Evolutionary conservation across 176 grass and related monocot species (phyloP).

Genomic region (Cenchrus fungigraminus): DNA sequence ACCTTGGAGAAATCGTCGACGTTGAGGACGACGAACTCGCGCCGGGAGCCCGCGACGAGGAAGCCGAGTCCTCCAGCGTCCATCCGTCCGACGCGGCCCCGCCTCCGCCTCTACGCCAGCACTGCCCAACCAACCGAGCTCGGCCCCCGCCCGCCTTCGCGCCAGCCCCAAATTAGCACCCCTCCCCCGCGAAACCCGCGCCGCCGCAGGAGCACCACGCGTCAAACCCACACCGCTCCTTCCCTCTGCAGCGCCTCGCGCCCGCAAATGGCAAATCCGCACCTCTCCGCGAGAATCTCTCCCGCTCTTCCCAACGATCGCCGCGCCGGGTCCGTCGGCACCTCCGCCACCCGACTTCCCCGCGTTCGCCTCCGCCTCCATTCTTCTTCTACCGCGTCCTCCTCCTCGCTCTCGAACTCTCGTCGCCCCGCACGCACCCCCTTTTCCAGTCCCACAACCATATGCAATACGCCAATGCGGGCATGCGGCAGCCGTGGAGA

Average conservation of each 20-base stretch:
- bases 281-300: conserved; percentile 10
- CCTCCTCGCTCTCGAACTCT: not conserved
- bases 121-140: conserved; percentile 25
- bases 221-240: conserved; percentile 5
- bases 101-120: conserved; percentile 10
- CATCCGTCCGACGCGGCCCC: conserved; percentile 37
- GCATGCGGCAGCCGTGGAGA: not conserved
- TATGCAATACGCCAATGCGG: not conserved
- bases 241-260: conserved; percentile 11
- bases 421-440: not conserved
- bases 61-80: conserved; percentile 41
- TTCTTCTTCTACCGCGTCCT: not conserved
- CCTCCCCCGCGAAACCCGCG: conserved; percentile 24
- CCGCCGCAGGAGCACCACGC: conserved; percentile 6
- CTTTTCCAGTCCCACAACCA: not conserved
- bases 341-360: not conserved
- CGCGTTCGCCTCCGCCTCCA: not conserved
- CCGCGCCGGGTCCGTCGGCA: not conserved
- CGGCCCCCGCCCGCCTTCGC: conserved; percentile 21
- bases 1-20: conserved; percentile 42
- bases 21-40: conserved; percentile 45
- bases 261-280: not conserved
- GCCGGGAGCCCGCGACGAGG: conserved; percentile 42
- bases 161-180: conserved; percentile 35
- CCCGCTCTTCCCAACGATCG: not conserved